Evolutionary conservation across 495 filamentous ascomycete genomes (phyloP), one percentile per base, ranked within the genome.

Genomic region (Tetracladium setigerum): DNA sequence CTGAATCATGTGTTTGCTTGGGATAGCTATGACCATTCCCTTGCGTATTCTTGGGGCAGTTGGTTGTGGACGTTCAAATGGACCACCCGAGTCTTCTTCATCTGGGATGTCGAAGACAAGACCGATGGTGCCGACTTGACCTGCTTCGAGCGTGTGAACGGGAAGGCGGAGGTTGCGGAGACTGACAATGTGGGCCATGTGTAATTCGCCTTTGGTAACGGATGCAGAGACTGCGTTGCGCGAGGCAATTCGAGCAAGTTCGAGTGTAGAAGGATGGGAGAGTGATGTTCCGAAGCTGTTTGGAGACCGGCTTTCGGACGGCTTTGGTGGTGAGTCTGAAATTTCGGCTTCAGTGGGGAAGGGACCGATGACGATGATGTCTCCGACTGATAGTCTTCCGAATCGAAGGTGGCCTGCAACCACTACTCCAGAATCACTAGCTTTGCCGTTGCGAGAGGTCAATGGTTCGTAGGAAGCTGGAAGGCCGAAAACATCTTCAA

Each of bases 91-190:
- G 1, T 47, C 2, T 40, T 58, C 58, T 33, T 50, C 49, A 13
- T 45, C 42, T 12, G 59, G 47, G 5, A 62, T 47, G 39, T 71
- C 65, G 52, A 84, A 78, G 15, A 85, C 76, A 47, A 96, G 68
- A 2, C 90, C 91, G 19, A 98, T 78, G 2, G 89, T 95, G 2
- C 94, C 92, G 2, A 92, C 91, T 69, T 96, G 89, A 41, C 87
- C 92, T 12, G 79, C 74, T 13, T 77, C 68, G 0, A 98, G 72
- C 0, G 72, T 82, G 38, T 80, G 84, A 2, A 95, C 87, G 0
- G 92, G 87, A 5, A 95, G 70, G 14, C 94, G 78, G 7, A 98
- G 72, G 54, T 95, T 89, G 15, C 94, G 83, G 24, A 96, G 81
- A 50, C 89, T 95, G 39, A 87, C 76, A 39, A 96, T 81, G 16